Evolutionary conservation across 306 rosid species (phyloP).

Genomic region (Quercus variabilis): DNA sequence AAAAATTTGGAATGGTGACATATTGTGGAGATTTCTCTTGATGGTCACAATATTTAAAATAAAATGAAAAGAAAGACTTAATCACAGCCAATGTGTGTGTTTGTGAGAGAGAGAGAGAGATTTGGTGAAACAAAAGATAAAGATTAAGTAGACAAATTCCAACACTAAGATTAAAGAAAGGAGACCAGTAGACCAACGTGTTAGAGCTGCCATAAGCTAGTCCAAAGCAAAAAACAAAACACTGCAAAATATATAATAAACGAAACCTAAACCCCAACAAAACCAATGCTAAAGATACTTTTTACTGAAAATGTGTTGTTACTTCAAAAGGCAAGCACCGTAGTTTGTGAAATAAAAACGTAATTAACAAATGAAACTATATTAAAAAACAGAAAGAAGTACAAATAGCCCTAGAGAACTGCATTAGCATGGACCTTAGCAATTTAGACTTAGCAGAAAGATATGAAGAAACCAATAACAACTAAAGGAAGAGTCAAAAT

Average conservation of each 20-base stretch:
- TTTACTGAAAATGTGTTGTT: slow-evolving; percentile 23
- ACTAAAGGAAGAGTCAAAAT: slow-evolving; percentile 32
- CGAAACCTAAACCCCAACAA: slow-evolving; percentile 31
- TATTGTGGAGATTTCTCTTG: too few relatives aligned
- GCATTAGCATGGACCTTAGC: slow-evolving; percentile 21
- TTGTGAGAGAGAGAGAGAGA: too few relatives aligned
- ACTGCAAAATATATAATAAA: slow-evolving; percentile 8
- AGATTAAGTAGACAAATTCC: slow-evolving; percentile 16
- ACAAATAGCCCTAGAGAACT: slow-evolving; percentile 28
- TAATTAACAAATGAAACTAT: slow-evolving; percentile 6
- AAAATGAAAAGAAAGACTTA: too few relatives aligned
- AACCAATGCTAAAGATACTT: slow-evolving; percentile 27
- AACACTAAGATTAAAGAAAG: slow-evolving; percentile 11
- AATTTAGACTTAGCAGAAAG: slow-evolving; percentile 4
- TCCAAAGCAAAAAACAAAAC: slow-evolving; percentile 48
- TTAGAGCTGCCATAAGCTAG: slow-evolving; percentile 30
- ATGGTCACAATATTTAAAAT: too few relatives aligned
- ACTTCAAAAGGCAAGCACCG: slow-evolving; percentile 26
- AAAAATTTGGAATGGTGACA: too few relatives aligned
- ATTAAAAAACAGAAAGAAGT: not conserved
- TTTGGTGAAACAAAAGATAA: not conserved
- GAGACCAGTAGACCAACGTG: slow-evolving; percentile 6
- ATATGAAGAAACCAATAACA: slow-evolving; percentile 16
- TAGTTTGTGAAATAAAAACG: slow-evolving; percentile 31
- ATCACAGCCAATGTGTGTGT: too few relatives aligned